A percentile compares a stretch with the other conserved stretches of the same genome.
Evolutionary conservation across 2,329 filamentous ascomycete genomes (phyloP).

Genomic region (Hypoxylon rubiginosum): DNA sequence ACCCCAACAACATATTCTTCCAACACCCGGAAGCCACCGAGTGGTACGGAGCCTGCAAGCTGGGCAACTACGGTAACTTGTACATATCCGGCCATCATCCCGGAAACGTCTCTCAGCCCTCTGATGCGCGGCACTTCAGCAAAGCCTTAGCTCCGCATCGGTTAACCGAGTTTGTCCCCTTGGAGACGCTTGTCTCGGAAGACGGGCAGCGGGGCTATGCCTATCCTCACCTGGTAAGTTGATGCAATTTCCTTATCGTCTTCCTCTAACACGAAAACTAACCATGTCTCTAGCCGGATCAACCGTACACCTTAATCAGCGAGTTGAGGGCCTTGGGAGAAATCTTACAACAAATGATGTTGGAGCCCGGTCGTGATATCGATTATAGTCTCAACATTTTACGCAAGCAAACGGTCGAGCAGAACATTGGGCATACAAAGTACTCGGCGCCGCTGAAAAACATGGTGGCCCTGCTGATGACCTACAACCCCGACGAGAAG

Average conservation of each 20-base stretch:
- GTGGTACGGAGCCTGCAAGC: constrained; percentile 67
- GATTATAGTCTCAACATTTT: too few species aligned
- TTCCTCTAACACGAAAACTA: constrained; percentile 8
- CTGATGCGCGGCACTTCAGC: constrained; percentile 19
- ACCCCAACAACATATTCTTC: constrained; percentile 64
- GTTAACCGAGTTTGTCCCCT: constrained; percentile 9
- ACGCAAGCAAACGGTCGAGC: constrained; percentile 12
- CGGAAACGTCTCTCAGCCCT: constrained; percentile 14
- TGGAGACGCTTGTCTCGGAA: constrained; percentile 40
- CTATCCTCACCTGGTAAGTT: constrained; percentile 48
- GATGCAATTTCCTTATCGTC: too few species aligned
- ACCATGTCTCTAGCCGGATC: constrained; percentile 40
- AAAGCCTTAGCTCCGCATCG: constrained; percentile 48
- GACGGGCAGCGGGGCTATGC: constrained; percentile 34
- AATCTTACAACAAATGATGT: constrained; percentile 52
- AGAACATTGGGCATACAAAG: constrained; percentile 33
- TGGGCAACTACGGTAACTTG: constrained; percentile 62
- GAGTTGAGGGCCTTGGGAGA: constrained; percentile 51
- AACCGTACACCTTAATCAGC: constrained; percentile 51
- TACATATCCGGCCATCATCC: constrained; percentile 56
- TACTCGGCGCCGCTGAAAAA: constrained; percentile 46
- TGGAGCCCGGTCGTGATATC: constrained; percentile 40
- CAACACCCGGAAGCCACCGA: constrained; percentile 62
- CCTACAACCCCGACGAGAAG: constrained; percentile 42
- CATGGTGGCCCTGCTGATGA: constrained; percentile 46